These are phyloP conservation scores for Gonium pectorale DNA, from an alignment of 139 green algal genomes.

Conservation along the genomic window DNA sequence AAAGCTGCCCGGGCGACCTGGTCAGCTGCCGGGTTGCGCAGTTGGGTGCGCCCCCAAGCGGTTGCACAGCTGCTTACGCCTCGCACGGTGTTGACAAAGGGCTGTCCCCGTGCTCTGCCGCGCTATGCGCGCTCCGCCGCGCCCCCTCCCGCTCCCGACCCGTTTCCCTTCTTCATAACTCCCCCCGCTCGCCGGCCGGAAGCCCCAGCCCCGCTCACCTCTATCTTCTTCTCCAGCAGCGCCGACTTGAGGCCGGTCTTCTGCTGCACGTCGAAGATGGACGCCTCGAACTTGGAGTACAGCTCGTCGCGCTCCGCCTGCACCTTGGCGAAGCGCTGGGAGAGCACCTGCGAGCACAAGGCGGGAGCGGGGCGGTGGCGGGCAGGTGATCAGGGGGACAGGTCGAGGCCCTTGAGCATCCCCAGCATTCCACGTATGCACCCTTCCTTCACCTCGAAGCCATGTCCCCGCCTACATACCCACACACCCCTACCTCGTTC, in stretches of 20 bases:
- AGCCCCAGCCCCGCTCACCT: not conserved
- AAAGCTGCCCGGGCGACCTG: too few relatives aligned
- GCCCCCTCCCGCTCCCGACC: too few relatives aligned
- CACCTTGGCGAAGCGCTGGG: constrained; percentile 80
- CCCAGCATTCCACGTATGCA: not conserved
- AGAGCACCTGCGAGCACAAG: constrained; percentile 62
- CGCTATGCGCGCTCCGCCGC: too few relatives aligned
- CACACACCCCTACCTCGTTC: constrained; percentile 75
- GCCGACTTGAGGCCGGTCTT: constrained; percentile 72
- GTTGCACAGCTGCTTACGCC: too few relatives aligned
- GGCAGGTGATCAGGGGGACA: not conserved
- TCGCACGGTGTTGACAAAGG: too few relatives aligned
- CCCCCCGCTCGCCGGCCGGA: too few relatives aligned
- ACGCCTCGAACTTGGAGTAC: constrained; percentile 81
- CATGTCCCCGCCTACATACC: not conserved
- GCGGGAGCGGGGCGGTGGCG: not conserved
- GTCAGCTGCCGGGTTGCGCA: too few relatives aligned
- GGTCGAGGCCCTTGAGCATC: not conserved
- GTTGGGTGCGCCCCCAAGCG: too few relatives aligned
- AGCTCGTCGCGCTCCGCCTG: constrained; percentile 81
- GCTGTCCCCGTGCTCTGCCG: too few relatives aligned
- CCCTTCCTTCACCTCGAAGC: not conserved
- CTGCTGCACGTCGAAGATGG: constrained; percentile 86
- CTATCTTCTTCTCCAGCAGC: constrained; percentile 74
- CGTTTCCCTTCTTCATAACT: too few relatives aligned